A percentile compares a stretch with the other conserved stretches of the same genome.
Evolutionary conservation across 2,329 filamentous ascomycete genomes (phyloP).

Genomic region (Hymenoscyphus fructigenus): DNA sequence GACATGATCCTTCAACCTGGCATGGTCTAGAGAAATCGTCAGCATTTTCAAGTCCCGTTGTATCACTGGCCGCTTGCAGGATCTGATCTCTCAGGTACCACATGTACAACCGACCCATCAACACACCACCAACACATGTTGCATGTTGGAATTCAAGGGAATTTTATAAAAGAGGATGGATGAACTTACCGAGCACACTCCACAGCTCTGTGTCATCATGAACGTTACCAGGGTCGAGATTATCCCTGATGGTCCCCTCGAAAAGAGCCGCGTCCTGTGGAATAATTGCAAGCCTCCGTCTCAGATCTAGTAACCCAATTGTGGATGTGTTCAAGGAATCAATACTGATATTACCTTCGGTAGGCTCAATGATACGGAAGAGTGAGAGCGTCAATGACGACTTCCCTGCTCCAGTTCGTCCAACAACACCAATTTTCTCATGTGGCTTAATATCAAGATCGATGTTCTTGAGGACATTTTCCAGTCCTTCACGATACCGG

Average conservation of each 20-base stretch:
- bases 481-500: conserved; percentile 83
- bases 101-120: conserved; percentile 16
- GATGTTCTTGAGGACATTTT: conserved; percentile 91
- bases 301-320: conserved; percentile 86
- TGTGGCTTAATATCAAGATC: conserved; percentile 89
- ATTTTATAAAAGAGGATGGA: conserved; percentile 6
- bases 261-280: conserved; percentile 97
- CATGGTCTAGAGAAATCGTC: conserved; percentile 67
- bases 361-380: conserved; percentile 93
- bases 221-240: conserved; percentile 89
- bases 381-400: conserved; percentile 67
- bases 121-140: conserved; percentile 13
- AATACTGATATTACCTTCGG: conserved; percentile 80
- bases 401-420: conserved; percentile 48
- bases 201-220: conserved; percentile 97
- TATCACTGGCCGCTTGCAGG: conserved; percentile 28
- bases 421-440: conserved; percentile 97
- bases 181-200: conserved; percentile 80
- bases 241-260: conserved; percentile 89
- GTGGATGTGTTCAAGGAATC: conserved; percentile 85
- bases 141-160: conserved; percentile 11
- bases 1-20: conserved; percentile 88
- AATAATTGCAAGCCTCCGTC: conserved; percentile 90
- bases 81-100: conserved; percentile 32
- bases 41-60: conserved; percentile 36